Base-by-base conservation (phyloP, 495 filamentous ascomycete genomes). In the Podospora pseudoanserina region DNA sequence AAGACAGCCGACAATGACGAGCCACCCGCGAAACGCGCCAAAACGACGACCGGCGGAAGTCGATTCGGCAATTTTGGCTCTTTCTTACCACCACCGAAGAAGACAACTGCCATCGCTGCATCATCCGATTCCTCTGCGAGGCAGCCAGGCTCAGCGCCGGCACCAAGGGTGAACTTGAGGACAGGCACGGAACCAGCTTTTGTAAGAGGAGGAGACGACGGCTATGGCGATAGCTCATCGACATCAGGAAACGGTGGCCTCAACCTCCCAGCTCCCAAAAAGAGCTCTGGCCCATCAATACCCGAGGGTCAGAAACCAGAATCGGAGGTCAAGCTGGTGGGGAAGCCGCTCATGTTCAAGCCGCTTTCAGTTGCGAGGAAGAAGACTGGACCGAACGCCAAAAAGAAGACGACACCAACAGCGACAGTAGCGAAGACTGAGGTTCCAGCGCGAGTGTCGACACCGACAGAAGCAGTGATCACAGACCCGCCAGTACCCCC, bases 61-160 rank as follows among this genome's bases (percentile, higher is more conserved):
- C 83, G 84, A 19, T 91, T 94, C 69, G 85, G 89, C 66, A 89
- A 87, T 7, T 95, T 97, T 80, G 94, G 93, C 73, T 86, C 92
- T 3, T 86, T 97, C 49, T 84, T 97, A n/a, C 94, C 94, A 13
- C 86, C 93, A 32, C 94, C 94, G 19, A 97, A 95, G 78, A 86
- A 80, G 72, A 67, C 73, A n/a, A 53, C 70, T 13, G 60, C 73
- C 1, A 26, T 19, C 55, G 70, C 71, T 23, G 66, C 70, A 27
- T 7, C 68, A 20, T 58, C 55, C 39, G 39, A 49, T 49, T 56
- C 65, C 9, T 64, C 70, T 6, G 19, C 30, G 30, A 59, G 19
- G 18, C 77, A 78, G 49, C 74, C 80, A 59, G 79, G 80, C 60
- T 71, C 79, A 32, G 74, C 78, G 58, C 74, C 81, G 49, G 72